Evolutionary conservation across 768 basidiomycete species (phyloP), one percentile per base, ranked within the genome.

Genomic region (Coprinellus micaceus): DNA sequence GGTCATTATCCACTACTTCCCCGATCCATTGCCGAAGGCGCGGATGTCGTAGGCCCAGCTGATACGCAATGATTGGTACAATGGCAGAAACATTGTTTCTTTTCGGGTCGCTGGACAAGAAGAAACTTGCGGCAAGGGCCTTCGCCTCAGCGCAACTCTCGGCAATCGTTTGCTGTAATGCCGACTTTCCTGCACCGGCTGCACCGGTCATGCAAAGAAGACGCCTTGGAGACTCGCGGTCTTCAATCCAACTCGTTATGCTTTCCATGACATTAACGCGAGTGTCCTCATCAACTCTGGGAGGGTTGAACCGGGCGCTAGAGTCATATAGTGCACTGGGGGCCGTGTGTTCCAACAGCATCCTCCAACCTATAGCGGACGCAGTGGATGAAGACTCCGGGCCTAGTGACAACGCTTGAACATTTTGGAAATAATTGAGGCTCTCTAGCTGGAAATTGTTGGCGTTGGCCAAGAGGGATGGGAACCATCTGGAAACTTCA

Each of bases 41-140:
- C 12, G 26, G 28, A 7, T 43, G n/a, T 12, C 26, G 29, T 12
- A 29, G n/a, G 3, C 45, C 39, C 30, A 58, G 57, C 26, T 58
- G 59, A 48, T 52, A 58, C 39, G 54, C 45, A 36, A 63, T 52
- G 24, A 57, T 58, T n/a, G 52, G 30, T 12, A 63, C 37, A 9
- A 60, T 12, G 17, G 26, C 28, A 10, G 36, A 39, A 12, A 56
- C 49, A 12, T 56, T 53, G 28, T 60, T 56, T 4, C 49, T 26
- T 11, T 45, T 39, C 6, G 1, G 2, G 13, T 51, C 49, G 10
- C 12, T 58, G 9, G 60, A 54, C 51, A 60, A 60, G 48, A 57
- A 57, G 7, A 45, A 39, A 4, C 7, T 33, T 6, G 52, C 53
- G 13, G 45, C 58, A n/a, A 59, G 30, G 13, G 33, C n/a, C 11